Percentiles rank a stretch among this genome's conserved stretches.
Evolutionary conservation across 176 grass and related monocot genomes (phyloP).

Genomic region (Typha latifolia): DNA sequence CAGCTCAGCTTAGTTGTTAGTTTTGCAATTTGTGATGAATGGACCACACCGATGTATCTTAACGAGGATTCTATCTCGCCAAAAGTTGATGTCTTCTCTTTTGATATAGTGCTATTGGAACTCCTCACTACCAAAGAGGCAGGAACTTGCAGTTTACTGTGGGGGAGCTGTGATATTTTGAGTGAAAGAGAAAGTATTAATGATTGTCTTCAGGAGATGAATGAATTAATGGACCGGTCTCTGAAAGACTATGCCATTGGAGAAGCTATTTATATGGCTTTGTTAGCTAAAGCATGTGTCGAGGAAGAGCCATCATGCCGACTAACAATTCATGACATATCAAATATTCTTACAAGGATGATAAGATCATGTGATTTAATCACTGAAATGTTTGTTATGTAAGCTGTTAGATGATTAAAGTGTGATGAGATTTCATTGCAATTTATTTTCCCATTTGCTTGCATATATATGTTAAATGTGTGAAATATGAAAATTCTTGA

Average conservation of each 20-base stretch:
- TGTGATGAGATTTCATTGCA: no score
- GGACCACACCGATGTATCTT: not conserved
- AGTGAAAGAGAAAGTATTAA: not conserved
- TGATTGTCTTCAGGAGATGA: constrained; percentile 2
- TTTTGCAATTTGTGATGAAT: not conserved
- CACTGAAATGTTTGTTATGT: not conserved
- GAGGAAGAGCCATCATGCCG: not conserved
- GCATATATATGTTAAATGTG: no score
- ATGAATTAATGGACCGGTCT: constrained; percentile 4
- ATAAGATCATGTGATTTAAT: not conserved
- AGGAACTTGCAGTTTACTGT: not conserved
- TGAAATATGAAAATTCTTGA: no score
- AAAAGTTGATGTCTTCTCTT: constrained; percentile 1
- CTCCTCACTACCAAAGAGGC: not conserved
- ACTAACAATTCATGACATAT: not conserved
- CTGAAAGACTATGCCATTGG: not conserved
- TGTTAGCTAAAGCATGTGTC: constrained; percentile 2
- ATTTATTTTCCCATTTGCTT: no score
- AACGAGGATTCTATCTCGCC: not conserved
- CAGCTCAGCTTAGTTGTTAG: no score
- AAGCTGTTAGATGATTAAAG: no score
- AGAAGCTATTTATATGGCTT: not conserved
- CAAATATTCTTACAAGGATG: constrained; percentile 3
- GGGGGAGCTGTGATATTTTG: not conserved
- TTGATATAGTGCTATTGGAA: constrained; percentile 1